These are phyloP conservation scores for Asterochloris erici DNA, from an alignment of 139 green algal genomes.

Conservation along the genomic window DNA sequence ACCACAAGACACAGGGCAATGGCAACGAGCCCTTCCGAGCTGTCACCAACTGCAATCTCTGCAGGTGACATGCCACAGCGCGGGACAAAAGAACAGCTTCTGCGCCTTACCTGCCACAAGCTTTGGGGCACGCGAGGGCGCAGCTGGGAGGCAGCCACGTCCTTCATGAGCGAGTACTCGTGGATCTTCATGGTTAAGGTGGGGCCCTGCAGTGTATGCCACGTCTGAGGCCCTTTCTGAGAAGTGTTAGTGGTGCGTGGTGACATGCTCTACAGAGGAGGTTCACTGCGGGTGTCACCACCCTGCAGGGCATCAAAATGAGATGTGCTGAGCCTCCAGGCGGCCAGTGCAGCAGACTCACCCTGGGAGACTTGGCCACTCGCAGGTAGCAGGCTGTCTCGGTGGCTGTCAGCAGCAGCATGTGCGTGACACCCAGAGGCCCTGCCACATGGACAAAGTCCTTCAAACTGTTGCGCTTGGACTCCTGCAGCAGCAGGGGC, in stretches of 20 bases:
- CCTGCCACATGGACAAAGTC: slow-evolving; percentile 96
- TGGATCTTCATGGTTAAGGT: slow-evolving; percentile 87
- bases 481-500: slow-evolving; percentile 49
- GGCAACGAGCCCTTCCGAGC: no score
- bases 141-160: slow-evolving; percentile 69
- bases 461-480: slow-evolving; percentile 80
- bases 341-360: slow-evolving; percentile 18
- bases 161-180: slow-evolving; percentile 76
- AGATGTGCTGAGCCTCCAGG: not conserved
- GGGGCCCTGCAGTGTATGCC: slow-evolving; percentile 63
- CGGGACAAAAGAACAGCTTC: no score
- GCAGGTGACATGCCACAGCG: no score
- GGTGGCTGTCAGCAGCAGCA: slow-evolving; percentile 90
- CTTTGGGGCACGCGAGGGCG: slow-evolving; percentile 53
- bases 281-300: no score
- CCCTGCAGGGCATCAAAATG: no score
- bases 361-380: slow-evolving; percentile 81
- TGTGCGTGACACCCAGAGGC: slow-evolving; percentile 93
- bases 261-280: not conserved
- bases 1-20: no score
- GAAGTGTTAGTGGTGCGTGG: not conserved
- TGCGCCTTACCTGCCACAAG: slow-evolving; percentile 34
- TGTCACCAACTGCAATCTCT: no score
- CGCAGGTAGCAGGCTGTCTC: slow-evolving; percentile 81
- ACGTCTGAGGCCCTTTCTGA: not conserved